Evolutionary conservation across 2,329 filamentous ascomycete species (phyloP).

Genomic region (Mycogone perniciosa): DNA sequence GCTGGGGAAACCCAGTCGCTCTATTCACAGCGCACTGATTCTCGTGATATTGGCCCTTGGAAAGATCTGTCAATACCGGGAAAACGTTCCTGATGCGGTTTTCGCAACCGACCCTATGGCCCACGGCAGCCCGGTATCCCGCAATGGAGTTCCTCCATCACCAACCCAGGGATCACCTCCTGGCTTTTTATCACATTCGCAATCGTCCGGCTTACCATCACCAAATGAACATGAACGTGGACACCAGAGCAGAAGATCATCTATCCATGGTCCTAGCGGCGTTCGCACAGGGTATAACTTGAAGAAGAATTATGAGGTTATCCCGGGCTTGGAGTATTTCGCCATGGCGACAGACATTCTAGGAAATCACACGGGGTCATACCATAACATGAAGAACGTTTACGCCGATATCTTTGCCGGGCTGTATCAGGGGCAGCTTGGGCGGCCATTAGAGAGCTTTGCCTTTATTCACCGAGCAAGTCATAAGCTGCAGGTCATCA

Average conservation of each 20-base stretch:
- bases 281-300: slow-evolving; percentile 25
- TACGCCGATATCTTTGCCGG: slow-evolving; percentile 81
- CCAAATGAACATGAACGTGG: slow-evolving; percentile 45
- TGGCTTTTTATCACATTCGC: slow-evolving; percentile 36
- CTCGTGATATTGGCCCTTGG: slow-evolving; percentile 80
- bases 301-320: slow-evolving; percentile 67
- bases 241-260: slow-evolving; percentile 43
- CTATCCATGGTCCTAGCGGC: slow-evolving; percentile 37
- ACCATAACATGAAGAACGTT: slow-evolving; percentile 74
- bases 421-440: slow-evolving; percentile 83
- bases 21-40: slow-evolving; percentile 74
- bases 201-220: slow-evolving; percentile 45
- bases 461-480: slow-evolving; percentile 53
- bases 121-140: slow-evolving; percentile 33
- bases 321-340: slow-evolving; percentile 87
- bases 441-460: slow-evolving; percentile 78
- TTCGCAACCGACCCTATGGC: slow-evolving; percentile 25
- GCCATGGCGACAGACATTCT: slow-evolving; percentile 81
- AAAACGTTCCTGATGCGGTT: slow-evolving; percentile 53
- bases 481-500: slow-evolving; percentile 60
- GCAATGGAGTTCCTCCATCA: slow-evolving; percentile 47
- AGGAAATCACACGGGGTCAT: slow-evolving; percentile 71
- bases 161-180: slow-evolving; percentile 52
- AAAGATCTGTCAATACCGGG: slow-evolving; percentile 62
- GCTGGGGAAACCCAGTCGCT: slow-evolving; percentile 51